Conservation (phyloP, 768 basidiomycete species). For the Hypholoma fasciculare region DNA sequence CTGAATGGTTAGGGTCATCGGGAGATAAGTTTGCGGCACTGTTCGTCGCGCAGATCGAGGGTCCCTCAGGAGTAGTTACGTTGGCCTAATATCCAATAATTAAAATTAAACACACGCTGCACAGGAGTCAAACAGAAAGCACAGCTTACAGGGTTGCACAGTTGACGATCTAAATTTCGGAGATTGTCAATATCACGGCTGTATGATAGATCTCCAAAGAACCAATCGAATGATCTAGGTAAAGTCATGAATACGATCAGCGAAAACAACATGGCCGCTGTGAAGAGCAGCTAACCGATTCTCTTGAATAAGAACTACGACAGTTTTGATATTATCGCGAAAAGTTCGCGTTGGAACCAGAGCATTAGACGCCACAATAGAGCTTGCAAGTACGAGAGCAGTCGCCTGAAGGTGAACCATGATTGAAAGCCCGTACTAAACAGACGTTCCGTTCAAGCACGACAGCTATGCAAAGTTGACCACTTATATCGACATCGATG, state of each 20-base stretch:
- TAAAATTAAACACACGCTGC: not conserved
- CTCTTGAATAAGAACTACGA: slow-evolving; percentile 26
- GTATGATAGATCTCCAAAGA: slow-evolving; percentile 23
- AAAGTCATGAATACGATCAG: not conserved
- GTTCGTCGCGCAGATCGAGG: slow-evolving; percentile 17
- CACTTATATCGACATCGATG: too few species aligned
- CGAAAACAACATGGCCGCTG: not conserved
- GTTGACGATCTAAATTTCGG: slow-evolving; percentile 14
- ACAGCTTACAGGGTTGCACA: slow-evolving; percentile 21
- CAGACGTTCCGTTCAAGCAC: too few species aligned
- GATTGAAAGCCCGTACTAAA: not conserved
- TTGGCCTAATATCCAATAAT: slow-evolving; percentile 1
- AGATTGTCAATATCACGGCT: slow-evolving; percentile 19
- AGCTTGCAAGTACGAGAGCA: not conserved
- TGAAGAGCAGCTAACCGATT: slow-evolving; percentile 13
- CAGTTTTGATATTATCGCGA: slow-evolving; percentile 18
- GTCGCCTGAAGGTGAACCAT: slow-evolving; percentile 6
- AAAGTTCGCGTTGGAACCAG: not conserved
- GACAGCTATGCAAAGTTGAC: too few species aligned
- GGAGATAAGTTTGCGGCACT: slow-evolving; percentile 19
- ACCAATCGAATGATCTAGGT: slow-evolving; percentile 28
- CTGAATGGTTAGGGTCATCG: slow-evolving; percentile 24
- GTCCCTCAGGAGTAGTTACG: slow-evolving; percentile 14
- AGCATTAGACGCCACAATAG: not conserved
- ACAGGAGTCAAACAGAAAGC: not conserved